Base-by-base conservation (phyloP, 2,329 filamentous ascomycete species). In the Thelonectria blattea region DNA sequence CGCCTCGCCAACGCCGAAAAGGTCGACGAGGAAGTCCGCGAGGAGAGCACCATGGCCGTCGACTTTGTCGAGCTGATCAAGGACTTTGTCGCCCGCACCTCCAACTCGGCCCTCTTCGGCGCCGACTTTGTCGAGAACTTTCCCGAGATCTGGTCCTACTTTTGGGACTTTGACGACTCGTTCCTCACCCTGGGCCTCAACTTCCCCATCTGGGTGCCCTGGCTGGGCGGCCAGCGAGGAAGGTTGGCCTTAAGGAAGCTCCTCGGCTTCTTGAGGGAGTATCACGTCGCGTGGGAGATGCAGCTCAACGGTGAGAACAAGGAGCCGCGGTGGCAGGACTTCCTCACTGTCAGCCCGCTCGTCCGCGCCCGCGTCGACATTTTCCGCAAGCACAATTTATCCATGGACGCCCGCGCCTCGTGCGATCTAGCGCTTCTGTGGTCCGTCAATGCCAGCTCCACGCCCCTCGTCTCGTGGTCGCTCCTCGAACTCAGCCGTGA, bases 121-220 rank as follows among this genome's bases (percentile, higher is more conserved):
- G 74, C 73, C 3, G 74, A 79, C 58, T 78, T 80, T 65, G 71
- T 78, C 46, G 72, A 78, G 27, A 77, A 79, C 62, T 79, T 75
- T 14, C 72, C 75, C 3, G 73, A 77, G 0, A 72, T 79, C 18
- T 77, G 75, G 70, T 63, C 74, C 34, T 65, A 72, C 12, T 61
- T 80, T 39, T 80, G 77, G 77, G 60, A 65, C 9, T 76, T 77
- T 42, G 75, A 79, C 54, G 67, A 73, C 2, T 72, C 67, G 3
- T 73, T 79, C 47, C 57, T 72, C 10, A 60, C 70, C 0, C 54
- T 79, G 32, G 73, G 73, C 1, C 63, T 73, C 24, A 67, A 71
- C 0, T 34, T 75, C 3, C 74, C 77, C 0, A 60, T 67, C 4
- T 75, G 75, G 73, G 47, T 76, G 0, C 76, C 77, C 2, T 72